phyloP scores from a whole-genome alignment of 2,329 filamentous ascomycete genomes.

The Paecilomyces dactylethromorphus region DNA sequence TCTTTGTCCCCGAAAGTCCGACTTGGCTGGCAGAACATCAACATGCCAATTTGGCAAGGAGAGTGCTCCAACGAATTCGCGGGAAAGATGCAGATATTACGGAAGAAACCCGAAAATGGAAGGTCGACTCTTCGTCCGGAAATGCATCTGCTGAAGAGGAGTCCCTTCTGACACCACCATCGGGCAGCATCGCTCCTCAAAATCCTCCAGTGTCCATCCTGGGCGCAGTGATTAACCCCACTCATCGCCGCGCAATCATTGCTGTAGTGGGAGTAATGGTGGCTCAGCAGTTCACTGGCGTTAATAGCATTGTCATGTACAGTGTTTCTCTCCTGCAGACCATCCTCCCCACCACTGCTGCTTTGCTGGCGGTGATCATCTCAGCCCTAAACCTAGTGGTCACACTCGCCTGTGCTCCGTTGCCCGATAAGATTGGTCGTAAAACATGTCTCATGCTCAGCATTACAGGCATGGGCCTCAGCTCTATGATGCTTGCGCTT shows the following conservation, averaged over 20 bases:
- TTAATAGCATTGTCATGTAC: conserved; percentile 99
- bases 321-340: conserved; percentile 81
- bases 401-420: conserved; percentile 72
- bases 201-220: conserved; percentile 62
- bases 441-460: conserved; percentile 79
- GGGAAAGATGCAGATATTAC: conserved; percentile 63
- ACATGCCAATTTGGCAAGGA: conserved; percentile 55
- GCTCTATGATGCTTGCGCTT: conserved; percentile 68
- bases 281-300: conserved; percentile 84
- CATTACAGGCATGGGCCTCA: conserved; percentile 75
- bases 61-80: conserved; percentile 67
- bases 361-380: conserved; percentile 78
- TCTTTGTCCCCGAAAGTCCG: conserved; percentile 79
- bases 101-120: conserved; percentile 62
- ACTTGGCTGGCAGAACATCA: conserved; percentile 71
- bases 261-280: conserved; percentile 88
- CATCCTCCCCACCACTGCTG: conserved; percentile 74
- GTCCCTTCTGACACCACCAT: conserved; percentile 50
- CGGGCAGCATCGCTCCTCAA: conserved; percentile 61
- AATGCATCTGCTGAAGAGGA: conserved; percentile 57
- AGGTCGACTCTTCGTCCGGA: conserved; percentile 25
- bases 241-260: conserved; percentile 66
- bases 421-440: conserved; percentile 81
- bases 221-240: conserved; percentile 58
- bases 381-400: conserved; percentile 80